These are phyloP conservation scores for Dryas octopetala DNA, from an alignment of 306 rosid species.

Conservation along the genomic window DNA sequence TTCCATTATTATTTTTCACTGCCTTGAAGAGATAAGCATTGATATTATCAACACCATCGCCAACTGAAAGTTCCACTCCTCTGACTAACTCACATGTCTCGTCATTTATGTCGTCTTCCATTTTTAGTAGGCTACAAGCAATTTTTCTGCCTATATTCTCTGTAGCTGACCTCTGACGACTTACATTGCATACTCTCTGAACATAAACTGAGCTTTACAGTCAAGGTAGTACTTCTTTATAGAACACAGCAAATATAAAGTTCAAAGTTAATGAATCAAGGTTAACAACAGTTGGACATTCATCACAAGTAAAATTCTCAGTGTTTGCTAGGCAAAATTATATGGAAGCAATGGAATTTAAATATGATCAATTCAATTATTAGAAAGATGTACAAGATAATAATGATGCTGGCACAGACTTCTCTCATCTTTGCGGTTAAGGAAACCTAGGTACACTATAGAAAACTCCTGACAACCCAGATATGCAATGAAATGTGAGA, in stretches of 20 bases:
- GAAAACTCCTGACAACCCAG: not conserved
- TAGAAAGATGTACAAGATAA: not conserved
- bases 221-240: slow-evolving; percentile 26
- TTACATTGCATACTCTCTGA: slow-evolving; percentile 48
- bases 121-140: slow-evolving; percentile 42
- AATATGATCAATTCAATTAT: not conserved
- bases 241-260: not conserved
- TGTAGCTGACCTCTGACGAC: slow-evolving; percentile 28
- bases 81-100: slow-evolving; percentile 72
- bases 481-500: not conserved
- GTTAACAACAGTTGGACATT: not conserved
- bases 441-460: not conserved
- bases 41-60: slow-evolving; percentile 49
- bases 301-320: not conserved
- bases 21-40: slow-evolving; percentile 70
- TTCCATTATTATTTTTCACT: slow-evolving; percentile 76
- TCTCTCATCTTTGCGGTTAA: not conserved
- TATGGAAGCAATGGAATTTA: not conserved
- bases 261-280: slow-evolving; percentile 3
- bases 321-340: not conserved
- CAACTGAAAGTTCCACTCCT: slow-evolving; percentile 71
- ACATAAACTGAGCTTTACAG: slow-evolving; percentile 56
- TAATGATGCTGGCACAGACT: not conserved
- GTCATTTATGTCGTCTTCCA: slow-evolving; percentile 46
- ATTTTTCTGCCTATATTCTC: slow-evolving; percentile 33